Evolutionary conservation across 768 basidiomycete species (phyloP).

Genomic region (Pisolithus tinctorius): DNA sequence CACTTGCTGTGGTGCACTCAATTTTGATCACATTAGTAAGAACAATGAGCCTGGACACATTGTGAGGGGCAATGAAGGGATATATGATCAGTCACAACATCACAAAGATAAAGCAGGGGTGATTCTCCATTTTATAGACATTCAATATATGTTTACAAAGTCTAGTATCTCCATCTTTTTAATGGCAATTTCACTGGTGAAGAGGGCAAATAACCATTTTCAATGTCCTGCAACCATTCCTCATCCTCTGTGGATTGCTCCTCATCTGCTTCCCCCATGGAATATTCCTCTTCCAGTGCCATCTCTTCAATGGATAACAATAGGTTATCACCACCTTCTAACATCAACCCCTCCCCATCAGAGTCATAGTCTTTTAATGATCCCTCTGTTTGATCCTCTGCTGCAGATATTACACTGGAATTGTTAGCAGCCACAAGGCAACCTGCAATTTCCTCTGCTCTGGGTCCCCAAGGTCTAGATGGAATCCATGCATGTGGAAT

Average conservation of each 20-base stretch:
- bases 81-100: too few species aligned
- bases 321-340: background rate
- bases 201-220: background rate
- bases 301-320: background rate
- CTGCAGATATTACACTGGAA: background rate
- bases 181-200: background rate
- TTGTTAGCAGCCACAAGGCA: background rate
- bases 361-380: background rate
- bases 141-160: too few species aligned
- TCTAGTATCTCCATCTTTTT: background rate
- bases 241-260: background rate
- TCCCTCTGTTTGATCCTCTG: background rate
- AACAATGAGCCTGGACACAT: too few species aligned
- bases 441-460: background rate
- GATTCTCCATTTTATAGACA: background rate
- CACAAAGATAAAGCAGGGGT: too few species aligned
- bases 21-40: too few species aligned
- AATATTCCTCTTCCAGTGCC: conserved; percentile 1
- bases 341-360: background rate
- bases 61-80: too few species aligned
- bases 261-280: background rate
- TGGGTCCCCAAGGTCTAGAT: background rate
- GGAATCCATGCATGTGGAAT: background rate
- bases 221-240: background rate
- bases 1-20: too few species aligned